These are phyloP conservation scores for Scedosporium aurantiacum DNA, from an alignment of 2,329 filamentous ascomycete species.

Conservation along the genomic window DNA sequence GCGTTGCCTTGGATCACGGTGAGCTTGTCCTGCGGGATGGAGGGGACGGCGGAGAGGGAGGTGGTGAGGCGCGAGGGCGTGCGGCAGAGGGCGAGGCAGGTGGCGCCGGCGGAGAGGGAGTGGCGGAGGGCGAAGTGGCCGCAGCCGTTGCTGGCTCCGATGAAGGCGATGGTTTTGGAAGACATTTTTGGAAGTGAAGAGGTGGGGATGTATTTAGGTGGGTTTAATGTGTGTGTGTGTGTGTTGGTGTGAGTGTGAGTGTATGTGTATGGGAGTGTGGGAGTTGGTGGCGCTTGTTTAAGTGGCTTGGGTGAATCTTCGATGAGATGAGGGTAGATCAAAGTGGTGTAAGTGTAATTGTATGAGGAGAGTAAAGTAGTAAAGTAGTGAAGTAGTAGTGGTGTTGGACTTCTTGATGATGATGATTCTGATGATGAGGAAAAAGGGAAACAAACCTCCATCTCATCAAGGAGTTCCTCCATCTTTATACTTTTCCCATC, in stretches of 20 bases:
- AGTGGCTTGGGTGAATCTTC: not conserved
- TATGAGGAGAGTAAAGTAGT: not conserved
- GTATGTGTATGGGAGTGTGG: not conserved
- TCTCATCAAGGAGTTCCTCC: not conserved
- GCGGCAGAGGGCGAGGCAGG: conserved; percentile 38
- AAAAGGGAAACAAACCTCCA: not conserved
- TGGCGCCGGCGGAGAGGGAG: conserved; percentile 32
- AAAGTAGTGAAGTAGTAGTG: not conserved
- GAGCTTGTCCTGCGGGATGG: conserved; percentile 22
- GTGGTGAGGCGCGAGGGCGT: conserved; percentile 35
- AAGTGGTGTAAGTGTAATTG: not conserved
- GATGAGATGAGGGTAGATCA: too few relatives aligned
- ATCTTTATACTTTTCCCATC: not conserved
- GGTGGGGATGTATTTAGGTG: not conserved
- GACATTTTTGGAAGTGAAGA: not conserved
- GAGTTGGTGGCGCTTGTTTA: not conserved
- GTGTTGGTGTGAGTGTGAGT: not conserved
- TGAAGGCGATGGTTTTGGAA: conserved; percentile 33
- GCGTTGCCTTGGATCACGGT: conserved; percentile 36
- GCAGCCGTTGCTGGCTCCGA: conserved; percentile 41
- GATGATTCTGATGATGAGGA: not conserved
- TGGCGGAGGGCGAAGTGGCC: conserved; percentile 34
- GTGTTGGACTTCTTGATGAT: not conserved
- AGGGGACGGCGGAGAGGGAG: conserved; percentile 18
- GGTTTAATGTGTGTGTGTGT: not conserved